Conservation (phyloP, 106 monocot genomes). For the Dendrobium catenatum region DNA sequence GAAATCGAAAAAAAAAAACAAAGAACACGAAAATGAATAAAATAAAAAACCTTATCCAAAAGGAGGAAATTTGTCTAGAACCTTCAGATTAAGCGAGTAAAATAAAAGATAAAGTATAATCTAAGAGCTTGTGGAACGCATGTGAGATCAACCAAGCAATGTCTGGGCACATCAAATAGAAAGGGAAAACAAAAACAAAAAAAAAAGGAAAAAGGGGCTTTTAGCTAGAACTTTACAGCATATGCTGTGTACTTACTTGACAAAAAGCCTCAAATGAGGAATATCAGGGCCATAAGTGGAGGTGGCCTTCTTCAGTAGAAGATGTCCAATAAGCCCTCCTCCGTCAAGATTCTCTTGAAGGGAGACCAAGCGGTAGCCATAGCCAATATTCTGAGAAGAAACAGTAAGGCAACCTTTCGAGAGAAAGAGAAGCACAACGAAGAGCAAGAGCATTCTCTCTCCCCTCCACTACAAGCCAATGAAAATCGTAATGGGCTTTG, state of each 20-base stretch:
- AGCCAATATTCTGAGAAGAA: slow-evolving; percentile 28
- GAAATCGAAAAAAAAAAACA: neutral
- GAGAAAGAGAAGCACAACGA: neutral
- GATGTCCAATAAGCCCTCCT: slow-evolving; percentile 55
- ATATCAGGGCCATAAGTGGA: slow-evolving; percentile 79
- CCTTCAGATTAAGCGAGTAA: neutral
- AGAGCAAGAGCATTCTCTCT: slow-evolving; percentile 1
- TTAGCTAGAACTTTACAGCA: neutral
- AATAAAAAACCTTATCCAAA: neutral
- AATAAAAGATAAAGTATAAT: neutral
- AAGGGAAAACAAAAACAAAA: neutral
- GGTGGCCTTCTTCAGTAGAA: slow-evolving; percentile 67
- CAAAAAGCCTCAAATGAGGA: slow-evolving; percentile 67
- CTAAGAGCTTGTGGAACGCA: too few relatives aligned
- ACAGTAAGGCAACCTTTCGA: neutral
- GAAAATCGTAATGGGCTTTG: too few relatives aligned
- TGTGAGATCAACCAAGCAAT: neutral
- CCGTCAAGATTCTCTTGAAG: slow-evolving; percentile 46
- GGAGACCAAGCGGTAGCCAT: slow-evolving; percentile 62
- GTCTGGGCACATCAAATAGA: neutral
- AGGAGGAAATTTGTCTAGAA: neutral
- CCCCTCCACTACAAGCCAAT: neutral
- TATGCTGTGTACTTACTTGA: slow-evolving; percentile 49
- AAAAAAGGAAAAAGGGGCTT: neutral
- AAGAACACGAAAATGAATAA: neutral